Evolutionary conservation across 192 early-diverging fungal genomes (phyloP).

Genomic region (Backusella westeae): DNA sequence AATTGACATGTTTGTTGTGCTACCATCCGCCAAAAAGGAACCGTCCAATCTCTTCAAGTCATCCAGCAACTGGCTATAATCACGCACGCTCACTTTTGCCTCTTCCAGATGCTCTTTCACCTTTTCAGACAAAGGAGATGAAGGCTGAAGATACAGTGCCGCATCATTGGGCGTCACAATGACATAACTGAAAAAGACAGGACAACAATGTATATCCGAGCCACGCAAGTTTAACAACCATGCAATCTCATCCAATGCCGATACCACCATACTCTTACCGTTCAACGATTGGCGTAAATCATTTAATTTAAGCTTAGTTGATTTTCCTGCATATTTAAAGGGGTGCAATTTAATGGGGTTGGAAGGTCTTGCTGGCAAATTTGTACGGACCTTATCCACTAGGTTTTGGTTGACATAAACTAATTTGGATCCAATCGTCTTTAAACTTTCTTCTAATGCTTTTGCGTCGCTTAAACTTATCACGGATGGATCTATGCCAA

Average conservation of each 20-base stretch:
- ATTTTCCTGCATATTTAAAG: conserved; percentile 50
- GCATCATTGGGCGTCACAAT: conserved; percentile 65
- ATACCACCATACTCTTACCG: conserved; percentile 67
- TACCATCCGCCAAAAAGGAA: conserved; percentile 55
- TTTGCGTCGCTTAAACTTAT: conserved; percentile 66
- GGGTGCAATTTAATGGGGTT: conserved; percentile 60
- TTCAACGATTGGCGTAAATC: conserved; percentile 61
- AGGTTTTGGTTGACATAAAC: conserved; percentile 72
- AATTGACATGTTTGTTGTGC: conserved; percentile 66
- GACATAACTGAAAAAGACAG: conserved; percentile 91
- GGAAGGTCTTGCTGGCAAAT: conserved; percentile 66
- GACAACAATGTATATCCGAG: conserved; percentile 91
- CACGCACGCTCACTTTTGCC: conserved; percentile 51
- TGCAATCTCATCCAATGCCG: conserved; percentile 89
- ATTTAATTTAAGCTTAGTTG: conserved; percentile 59
- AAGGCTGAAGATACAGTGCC: conserved; percentile 73
- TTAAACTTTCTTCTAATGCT: conserved; percentile 40
- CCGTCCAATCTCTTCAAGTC: background rate
- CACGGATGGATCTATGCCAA: conserved; percentile 91
- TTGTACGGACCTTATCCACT: conserved; percentile 81
- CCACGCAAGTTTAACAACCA: conserved; percentile 97
- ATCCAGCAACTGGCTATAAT: conserved; percentile 61
- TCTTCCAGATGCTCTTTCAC: background rate
- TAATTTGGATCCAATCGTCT: conserved; percentile 54
- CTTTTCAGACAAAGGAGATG: conserved; percentile 57